Evolutionary conservation across 768 basidiomycete genomes (phyloP).

Genomic region (Suillus weaverae): DNA sequence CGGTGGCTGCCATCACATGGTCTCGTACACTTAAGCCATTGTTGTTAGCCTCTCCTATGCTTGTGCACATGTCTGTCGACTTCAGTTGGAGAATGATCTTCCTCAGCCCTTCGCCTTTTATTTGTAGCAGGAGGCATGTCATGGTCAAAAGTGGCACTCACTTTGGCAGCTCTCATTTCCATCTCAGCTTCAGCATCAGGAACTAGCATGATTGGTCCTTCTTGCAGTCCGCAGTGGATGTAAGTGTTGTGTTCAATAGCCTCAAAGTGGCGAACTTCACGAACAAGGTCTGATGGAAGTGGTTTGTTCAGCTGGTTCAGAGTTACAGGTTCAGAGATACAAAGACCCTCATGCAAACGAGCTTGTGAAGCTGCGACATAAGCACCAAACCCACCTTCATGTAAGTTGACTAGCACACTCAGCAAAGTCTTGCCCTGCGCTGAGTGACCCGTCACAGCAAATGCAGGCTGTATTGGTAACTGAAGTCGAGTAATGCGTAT

Average conservation of each 20-base stretch:
- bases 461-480: constrained; percentile 28
- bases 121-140: too few relatives aligned
- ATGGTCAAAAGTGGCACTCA: too few relatives aligned
- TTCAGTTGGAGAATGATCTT: too few relatives aligned
- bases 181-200: constrained; percentile 11
- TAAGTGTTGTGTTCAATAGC: constrained; percentile 14
- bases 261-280: background rate
- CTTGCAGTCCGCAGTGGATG: background rate
- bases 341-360: constrained; percentile 31
- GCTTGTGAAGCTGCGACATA: constrained; percentile 24
- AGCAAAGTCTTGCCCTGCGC: constrained; percentile 32
- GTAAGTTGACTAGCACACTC: constrained; percentile 20
- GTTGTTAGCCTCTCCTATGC: too few relatives aligned
- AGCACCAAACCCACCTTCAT: constrained; percentile 9
- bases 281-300: constrained; percentile 7
- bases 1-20: too few relatives aligned
- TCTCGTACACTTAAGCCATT: too few relatives aligned
- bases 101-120: too few relatives aligned
- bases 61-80: too few relatives aligned
- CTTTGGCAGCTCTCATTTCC: too few relatives aligned
- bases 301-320: constrained; percentile 25
- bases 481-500: constrained; percentile 14
- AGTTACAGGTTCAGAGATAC: constrained; percentile 16
- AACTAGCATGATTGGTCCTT: background rate
- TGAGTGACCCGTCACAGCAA: constrained; percentile 32